These are phyloP conservation scores for Albugo laibachii DNA, from an alignment of 352 stramenopile genomes.

Conservation along the genomic window DNA sequence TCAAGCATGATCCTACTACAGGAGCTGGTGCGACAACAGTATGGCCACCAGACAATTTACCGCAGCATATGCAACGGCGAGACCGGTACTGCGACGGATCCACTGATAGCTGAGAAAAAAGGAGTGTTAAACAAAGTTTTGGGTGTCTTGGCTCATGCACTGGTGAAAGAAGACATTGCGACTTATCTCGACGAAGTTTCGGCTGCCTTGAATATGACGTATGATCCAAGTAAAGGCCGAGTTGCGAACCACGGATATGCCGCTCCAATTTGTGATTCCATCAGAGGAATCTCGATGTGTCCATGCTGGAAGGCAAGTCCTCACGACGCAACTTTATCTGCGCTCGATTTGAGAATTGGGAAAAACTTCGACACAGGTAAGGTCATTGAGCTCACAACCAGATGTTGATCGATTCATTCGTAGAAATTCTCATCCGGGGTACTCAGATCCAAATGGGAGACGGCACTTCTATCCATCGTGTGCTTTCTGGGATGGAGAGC, in stretches of 20 bases:
- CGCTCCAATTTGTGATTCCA: slow-evolving; percentile 54
- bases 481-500: slow-evolving; percentile 35
- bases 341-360: slow-evolving; percentile 62
- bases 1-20: slow-evolving; percentile 53
- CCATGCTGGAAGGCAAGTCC: slow-evolving; percentile 66
- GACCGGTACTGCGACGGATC: slow-evolving; percentile 18
- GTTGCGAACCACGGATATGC: slow-evolving; percentile 21
- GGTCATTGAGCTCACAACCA: neutral
- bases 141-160: slow-evolving; percentile 42
- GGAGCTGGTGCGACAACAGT: slow-evolving; percentile 58
- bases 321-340: slow-evolving; percentile 50
- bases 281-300: slow-evolving; percentile 53
- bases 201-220: slow-evolving; percentile 36
- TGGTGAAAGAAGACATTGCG: slow-evolving; percentile 59
- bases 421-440: slow-evolving; percentile 60
- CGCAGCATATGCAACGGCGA: slow-evolving; percentile 14
- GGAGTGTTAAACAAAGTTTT: slow-evolving; percentile 17
- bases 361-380: slow-evolving; percentile 64
- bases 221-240: slow-evolving; percentile 18
- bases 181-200: slow-evolving; percentile 52
- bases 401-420: neutral
- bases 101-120: slow-evolving; percentile 23
- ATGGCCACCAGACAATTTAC: slow-evolving; percentile 50
- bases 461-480: slow-evolving; percentile 25
- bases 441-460: slow-evolving; percentile 55